Evolutionary conservation across 306 rosid species (phyloP).

Genomic region (Acacia acuminata): DNA sequence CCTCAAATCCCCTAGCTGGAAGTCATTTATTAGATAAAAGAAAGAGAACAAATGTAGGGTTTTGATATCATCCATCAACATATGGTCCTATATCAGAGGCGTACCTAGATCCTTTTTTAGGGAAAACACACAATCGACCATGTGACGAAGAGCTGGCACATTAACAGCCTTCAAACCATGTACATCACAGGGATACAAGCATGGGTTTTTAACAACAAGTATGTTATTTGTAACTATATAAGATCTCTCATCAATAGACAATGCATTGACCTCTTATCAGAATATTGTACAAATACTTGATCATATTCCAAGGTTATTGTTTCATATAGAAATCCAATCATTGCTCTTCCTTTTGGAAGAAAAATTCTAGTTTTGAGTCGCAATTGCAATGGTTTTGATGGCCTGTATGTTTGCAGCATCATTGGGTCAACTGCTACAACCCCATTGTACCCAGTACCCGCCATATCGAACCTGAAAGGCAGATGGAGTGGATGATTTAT

Average conservation of each 20-base stretch:
- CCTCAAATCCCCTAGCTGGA: constrained; percentile 62
- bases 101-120: constrained; percentile 68
- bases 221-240: constrained; percentile 8
- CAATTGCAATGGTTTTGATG: constrained; percentile 71
- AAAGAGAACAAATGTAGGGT: too few relatives aligned
- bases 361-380: constrained; percentile 63
- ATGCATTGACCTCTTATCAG: constrained; percentile 36
- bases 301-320: constrained; percentile 74
- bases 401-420: constrained; percentile 85
- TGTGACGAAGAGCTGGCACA: constrained; percentile 66
- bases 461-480: constrained; percentile 90
- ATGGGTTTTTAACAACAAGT: constrained; percentile 76
- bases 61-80: too few relatives aligned
- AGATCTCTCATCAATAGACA: constrained; percentile 27
- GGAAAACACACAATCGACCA: constrained; percentile 90
- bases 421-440: constrained; percentile 90
- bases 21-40: constrained; percentile 40
- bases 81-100: too few relatives aligned
- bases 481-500: constrained; percentile 51
- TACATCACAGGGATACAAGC: constrained; percentile 82
- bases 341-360: constrained; percentile 76
- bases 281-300: constrained; percentile 71
- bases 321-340: constrained; percentile 97
- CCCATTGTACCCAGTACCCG: constrained; percentile 85
- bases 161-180: constrained; percentile 71